A percentile compares a stretch with the other conserved stretches of the same genome.
These are phyloP conservation scores for Wakefieldia striispora DNA, from an alignment of 768 basidiomycete genomes.

Conservation along the genomic window DNA sequence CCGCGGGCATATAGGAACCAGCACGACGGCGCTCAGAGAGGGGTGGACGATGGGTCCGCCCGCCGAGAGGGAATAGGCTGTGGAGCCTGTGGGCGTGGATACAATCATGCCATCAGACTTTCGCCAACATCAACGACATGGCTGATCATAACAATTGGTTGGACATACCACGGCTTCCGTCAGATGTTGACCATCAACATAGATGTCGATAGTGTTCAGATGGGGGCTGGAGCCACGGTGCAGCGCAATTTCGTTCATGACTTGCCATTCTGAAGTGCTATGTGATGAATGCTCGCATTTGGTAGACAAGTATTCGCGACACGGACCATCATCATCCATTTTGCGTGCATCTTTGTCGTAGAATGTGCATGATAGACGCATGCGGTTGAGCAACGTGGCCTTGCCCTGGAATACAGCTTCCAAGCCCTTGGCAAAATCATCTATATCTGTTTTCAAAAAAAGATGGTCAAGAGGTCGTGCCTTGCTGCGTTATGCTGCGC, in stretches of 20 bases:
- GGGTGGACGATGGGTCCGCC: slow-evolving; percentile 97
- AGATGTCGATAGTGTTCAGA: slow-evolving; percentile 90
- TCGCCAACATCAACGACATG: slow-evolving; percentile 12
- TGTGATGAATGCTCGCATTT: neutral
- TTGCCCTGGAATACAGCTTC: slow-evolving; percentile 77
- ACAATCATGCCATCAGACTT: slow-evolving; percentile 94
- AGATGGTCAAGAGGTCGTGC: neutral
- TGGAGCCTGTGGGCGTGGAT: slow-evolving; percentile 94
- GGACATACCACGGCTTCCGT: slow-evolving; percentile 89
- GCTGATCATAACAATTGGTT: slow-evolving; percentile 4
- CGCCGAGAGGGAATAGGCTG: slow-evolving; percentile 92
- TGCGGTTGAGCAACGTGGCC: slow-evolving; percentile 80
- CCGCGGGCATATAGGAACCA: slow-evolving; percentile 95
- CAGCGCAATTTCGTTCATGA: slow-evolving; percentile 95
- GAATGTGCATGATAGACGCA: slow-evolving; percentile 85
- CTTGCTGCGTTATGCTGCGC: neutral
- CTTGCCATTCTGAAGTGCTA: slow-evolving; percentile 72
- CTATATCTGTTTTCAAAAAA: slow-evolving; percentile 63
- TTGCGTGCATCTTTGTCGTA: slow-evolving; percentile 57
- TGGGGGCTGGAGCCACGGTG: slow-evolving; percentile 92
- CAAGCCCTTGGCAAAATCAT: slow-evolving; percentile 78
- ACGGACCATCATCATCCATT: slow-evolving; percentile 61
- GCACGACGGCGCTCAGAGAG: slow-evolving; percentile 80
- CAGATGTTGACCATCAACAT: slow-evolving; percentile 90
- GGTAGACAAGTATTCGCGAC: neutral